These are phyloP conservation scores for Zelopaecilomyces penicillatus DNA, from an alignment of 2,329 filamentous ascomycete genomes.

Conservation along the genomic window DNA sequence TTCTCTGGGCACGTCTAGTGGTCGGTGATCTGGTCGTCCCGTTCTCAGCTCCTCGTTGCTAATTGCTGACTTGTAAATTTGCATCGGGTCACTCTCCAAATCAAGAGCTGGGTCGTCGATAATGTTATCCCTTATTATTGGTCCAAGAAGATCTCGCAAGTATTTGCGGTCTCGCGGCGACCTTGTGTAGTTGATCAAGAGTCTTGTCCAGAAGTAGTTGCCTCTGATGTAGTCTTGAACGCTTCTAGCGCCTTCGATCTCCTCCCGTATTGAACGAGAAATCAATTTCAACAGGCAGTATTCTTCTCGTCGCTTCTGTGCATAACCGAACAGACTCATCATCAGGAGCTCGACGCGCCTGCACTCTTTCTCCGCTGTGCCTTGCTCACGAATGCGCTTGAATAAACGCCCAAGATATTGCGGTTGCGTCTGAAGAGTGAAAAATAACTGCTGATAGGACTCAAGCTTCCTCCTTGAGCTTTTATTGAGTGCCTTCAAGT, in stretches of 20 bases:
- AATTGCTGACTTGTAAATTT: conserved; percentile 91
- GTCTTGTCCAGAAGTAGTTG: conserved; percentile 87
- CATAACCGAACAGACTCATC: conserved; percentile 95
- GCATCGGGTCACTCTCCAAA: conserved; percentile 92
- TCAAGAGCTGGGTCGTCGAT: conserved; percentile 87
- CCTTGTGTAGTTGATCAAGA: conserved; percentile 79
- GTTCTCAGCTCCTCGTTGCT: conserved; percentile 96
- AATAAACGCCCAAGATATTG: conserved; percentile 89
- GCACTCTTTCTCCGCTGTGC: conserved; percentile 81
- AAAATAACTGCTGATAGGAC: conserved; percentile 95
- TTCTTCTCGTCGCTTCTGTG: conserved; percentile 92
- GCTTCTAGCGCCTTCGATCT: conserved; percentile 63
- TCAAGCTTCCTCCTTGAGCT: conserved; percentile 91
- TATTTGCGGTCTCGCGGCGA: conserved; percentile 91
- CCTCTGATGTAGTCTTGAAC: conserved; percentile 82
- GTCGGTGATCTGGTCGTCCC: conserved; percentile 71
- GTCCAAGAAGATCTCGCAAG: conserved; percentile 75
- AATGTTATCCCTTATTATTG: conserved; percentile 82
- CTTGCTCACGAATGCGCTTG: conserved; percentile 71
- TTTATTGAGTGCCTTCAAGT: conserved; percentile 96
- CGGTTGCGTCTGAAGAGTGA: conserved; percentile 91
- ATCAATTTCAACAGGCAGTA: conserved; percentile 93
- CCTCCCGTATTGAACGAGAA: conserved; percentile 72
- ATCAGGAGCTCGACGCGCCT: conserved; percentile 88
- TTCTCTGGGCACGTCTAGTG: conserved; percentile 79